Conservation (phyloP, 495 filamentous ascomycete genomes). For the Viridothelium virens region DNA sequence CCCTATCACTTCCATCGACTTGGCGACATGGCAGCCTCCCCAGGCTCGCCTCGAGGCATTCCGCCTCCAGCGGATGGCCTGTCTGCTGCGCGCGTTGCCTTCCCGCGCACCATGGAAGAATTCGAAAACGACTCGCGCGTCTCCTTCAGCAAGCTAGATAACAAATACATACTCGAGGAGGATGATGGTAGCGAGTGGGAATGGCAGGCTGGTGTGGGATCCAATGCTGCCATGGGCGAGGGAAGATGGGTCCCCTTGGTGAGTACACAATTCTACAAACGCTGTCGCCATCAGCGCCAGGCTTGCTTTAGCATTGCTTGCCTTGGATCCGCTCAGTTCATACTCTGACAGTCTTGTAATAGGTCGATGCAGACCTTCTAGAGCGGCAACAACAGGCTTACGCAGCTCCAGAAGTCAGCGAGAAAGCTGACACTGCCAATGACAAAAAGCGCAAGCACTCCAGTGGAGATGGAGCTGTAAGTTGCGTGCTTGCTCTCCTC, state of each 20-base stretch:
- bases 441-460: conserved; percentile 66
- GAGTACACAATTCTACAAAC: conserved; percentile 10
- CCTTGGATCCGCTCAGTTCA: not conserved
- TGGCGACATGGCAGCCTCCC: not conserved
- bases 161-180: conserved; percentile 75
- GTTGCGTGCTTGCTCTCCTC: conserved; percentile 11
- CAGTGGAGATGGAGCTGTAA: conserved; percentile 32
- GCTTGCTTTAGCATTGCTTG: too few species aligned
- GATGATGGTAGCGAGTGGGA: conserved; percentile 81
- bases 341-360: not conserved
- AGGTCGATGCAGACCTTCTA: conserved; percentile 73
- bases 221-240: conserved; percentile 38
- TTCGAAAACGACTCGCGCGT: conserved; percentile 80
- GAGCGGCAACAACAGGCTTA: conserved; percentile 73
- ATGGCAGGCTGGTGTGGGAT: conserved; percentile 39
- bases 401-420: conserved; percentile 58
- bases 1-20: not conserved
- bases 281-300: conserved; percentile 3
- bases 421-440: conserved; percentile 46
- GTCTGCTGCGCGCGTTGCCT: conserved; percentile 14
- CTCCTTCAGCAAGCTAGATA: conserved; percentile 71
- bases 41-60: not conserved
- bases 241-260: conserved; percentile 56
- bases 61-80: not conserved
- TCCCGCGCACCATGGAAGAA: conserved; percentile 40